Base-by-base conservation (phyloP, 495 filamentous ascomycete genomes). In the Talaromyces thailandensis region DNA sequence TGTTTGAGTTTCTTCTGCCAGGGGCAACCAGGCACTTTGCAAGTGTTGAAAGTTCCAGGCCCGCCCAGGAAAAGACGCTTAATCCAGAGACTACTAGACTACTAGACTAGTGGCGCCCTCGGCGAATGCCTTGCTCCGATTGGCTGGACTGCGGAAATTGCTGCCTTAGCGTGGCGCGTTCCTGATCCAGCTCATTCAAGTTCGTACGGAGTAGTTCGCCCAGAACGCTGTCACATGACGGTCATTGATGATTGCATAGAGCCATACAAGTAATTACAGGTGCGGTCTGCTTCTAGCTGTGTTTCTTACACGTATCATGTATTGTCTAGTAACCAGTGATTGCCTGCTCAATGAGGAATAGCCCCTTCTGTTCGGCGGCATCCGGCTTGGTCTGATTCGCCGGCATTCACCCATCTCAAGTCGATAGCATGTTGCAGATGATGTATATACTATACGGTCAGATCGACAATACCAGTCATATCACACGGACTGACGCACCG, bases 151-250 rank as follows among this genome's bases (percentile, higher is more conserved):
- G 40, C 32, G 56, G 56, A 58, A 58, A 58, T 58, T 58, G 56
- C 28, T 35, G 29, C 29, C 25, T 6, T 58, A 58, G 56, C 56
- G 56, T 21, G 35, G 58, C 58, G 58, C 58, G 58, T 60, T 60
- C 58, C 58, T 60, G 58, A 48, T 45, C 56, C 14, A 25, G 24
- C 21, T 26, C 35, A 23, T 37, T 43, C 26, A 24, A 60, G 18
- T 12, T 21, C 14, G 4, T 21, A 25, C 58, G n/a, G n/a, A n/a
- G n/a, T n/a, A n/a, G n/a, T n/a, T 60, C 48, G 58, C 6, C n/a
- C 53, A 53, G 26, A 24, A 21, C 6, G 6, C 11, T 32, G 18
- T 35, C 28, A 55, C 23, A 55, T 26, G 51, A 23, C 32, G n/a
- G 21, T 40, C 56, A n/a, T n/a, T n/a, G n/a, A n/a, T n/a, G n/a